Evolutionary conservation across 1,284 basidiomycete species (phyloP), one percentile per base, ranked within the genome.

Genomic region (Naganishia sp.): DNA sequence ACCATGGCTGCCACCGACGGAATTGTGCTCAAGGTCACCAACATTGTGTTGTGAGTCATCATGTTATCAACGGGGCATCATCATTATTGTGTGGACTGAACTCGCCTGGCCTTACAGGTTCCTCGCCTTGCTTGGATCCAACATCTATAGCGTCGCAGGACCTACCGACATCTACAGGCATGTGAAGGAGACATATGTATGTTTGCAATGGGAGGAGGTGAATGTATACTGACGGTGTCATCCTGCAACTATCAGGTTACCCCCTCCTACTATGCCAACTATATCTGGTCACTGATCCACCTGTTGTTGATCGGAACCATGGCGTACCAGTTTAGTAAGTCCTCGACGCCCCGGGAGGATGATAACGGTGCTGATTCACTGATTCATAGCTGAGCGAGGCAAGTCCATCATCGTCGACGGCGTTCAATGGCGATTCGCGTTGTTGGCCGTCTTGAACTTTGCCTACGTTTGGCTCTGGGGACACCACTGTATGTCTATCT

Each of bases 381-480:
- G 21, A 21, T 33, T 21, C 7, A 25, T n/a, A 66, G 63, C 78
- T 46, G 70, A 74, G 9, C 72, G 72, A 23, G 94, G 92, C 46
- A 92, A 94, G 79, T 82, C 80, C 49, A 84, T 88, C 74, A 86
- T 96, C 72, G 83, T 95, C 69, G 91, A 94, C 75, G 90, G 87
- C 54, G 86, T 97, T 71, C 84, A 86, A 36, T 96, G 93, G 92
- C 85, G 92, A 61, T 89, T 96, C 80, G 90, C 92, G 13, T 81
- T 94, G 57, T 86, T 96, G 50, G 90, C 85, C 65, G 74, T 93
- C 53, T 84, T 97, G 70, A 95, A 94, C 78, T 83, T 88, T 69
- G 83, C 92, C 79, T 96, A 92, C 82, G 85, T 94, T 74, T 88
- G 87, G 79, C 81, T 94, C 64, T 93, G 87, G 89, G 85, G 85